phyloP scores from a whole-genome alignment of 1,284 basidiomycete species.

The Ganoderma meredithae region DNA sequence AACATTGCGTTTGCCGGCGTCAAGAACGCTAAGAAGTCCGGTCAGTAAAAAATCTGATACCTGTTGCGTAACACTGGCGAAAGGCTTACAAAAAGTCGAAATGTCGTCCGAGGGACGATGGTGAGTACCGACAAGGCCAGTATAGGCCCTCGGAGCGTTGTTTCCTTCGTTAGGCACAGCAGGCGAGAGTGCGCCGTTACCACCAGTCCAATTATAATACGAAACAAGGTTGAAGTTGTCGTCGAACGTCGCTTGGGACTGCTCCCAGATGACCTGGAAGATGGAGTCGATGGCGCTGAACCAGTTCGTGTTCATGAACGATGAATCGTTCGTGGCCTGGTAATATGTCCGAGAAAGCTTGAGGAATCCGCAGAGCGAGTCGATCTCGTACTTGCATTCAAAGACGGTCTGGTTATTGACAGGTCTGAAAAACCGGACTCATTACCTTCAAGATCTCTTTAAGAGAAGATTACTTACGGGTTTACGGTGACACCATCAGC shows the following conservation, averaged over 20 bases:
- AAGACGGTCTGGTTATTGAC: conserved; percentile 74
- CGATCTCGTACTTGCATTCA: conserved; percentile 86
- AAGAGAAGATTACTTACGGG: conserved; percentile 54
- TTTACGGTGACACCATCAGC: conserved; percentile 73
- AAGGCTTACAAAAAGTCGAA: conserved; percentile 63
- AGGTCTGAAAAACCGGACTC: conserved; percentile 50
- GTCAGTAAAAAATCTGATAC: neutral
- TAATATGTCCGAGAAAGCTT: conserved; percentile 80
- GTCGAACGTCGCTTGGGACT: conserved; percentile 77
- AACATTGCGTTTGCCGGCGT: conserved; percentile 84
- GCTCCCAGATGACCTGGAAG: conserved; percentile 77
- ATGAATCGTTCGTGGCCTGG: conserved; percentile 69
- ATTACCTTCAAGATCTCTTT: neutral
- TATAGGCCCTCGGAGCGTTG: conserved; percentile 72
- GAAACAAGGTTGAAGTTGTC: conserved; percentile 74
- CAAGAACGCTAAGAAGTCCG: conserved; percentile 62
- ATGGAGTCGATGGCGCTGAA: conserved; percentile 72
- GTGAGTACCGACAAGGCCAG: conserved; percentile 71
- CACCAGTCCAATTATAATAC: conserved; percentile 83
- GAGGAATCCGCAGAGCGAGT: conserved; percentile 78
- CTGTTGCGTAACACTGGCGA: neutral
- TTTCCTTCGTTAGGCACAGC: conserved; percentile 71
- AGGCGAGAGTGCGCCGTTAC: conserved; percentile 66
- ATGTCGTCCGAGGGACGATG: conserved; percentile 81
- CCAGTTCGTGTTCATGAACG: conserved; percentile 79